These are phyloP conservation scores for Boletus subparvulus DNA, from an alignment of 768 basidiomycete species.

Conservation along the genomic window DNA sequence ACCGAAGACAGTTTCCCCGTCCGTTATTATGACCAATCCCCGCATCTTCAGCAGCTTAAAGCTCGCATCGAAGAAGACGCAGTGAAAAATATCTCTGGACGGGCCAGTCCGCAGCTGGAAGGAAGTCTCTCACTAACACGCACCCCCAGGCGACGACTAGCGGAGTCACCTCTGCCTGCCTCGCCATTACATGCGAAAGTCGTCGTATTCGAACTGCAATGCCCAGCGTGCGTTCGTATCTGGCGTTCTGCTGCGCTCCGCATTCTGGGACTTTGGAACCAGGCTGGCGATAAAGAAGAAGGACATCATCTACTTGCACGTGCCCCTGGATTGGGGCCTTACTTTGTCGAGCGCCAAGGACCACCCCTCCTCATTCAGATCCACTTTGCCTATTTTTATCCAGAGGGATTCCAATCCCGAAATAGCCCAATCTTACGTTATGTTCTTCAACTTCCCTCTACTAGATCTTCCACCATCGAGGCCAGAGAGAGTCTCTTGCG, in stretches of 20 bases:
- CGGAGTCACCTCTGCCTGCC: slow-evolving; percentile 40
- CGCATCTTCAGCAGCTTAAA: slow-evolving; percentile 25
- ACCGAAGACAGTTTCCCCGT: slow-evolving; percentile 29
- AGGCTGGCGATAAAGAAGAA: too few species aligned
- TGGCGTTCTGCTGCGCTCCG: slow-evolving; percentile 40
- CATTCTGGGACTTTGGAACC: slow-evolving; percentile 17
- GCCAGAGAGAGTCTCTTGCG: too few species aligned
- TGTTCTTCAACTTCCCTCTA: too few species aligned
- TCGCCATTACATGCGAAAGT: slow-evolving; percentile 20
- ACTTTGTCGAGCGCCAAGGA: not conserved
- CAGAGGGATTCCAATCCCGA: too few species aligned
- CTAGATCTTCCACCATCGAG: too few species aligned
- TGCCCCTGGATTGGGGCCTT: not conserved
- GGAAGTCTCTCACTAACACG: not conserved
- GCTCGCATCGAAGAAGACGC: slow-evolving; percentile 29
- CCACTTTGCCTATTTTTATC: not conserved
- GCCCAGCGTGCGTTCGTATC: slow-evolving; percentile 33
- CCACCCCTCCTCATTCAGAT: not conserved
- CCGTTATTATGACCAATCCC: slow-evolving; percentile 34
- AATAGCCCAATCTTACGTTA: not conserved
- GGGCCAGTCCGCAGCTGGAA: slow-evolving; percentile 12
- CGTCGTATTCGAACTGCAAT: slow-evolving; percentile 40
- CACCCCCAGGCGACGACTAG: not conserved
- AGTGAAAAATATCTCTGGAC: not conserved
- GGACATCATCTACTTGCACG: not conserved